phyloP scores from a whole-genome alignment of 208 protist species.

The Sergeia podlipaevii region DNA sequence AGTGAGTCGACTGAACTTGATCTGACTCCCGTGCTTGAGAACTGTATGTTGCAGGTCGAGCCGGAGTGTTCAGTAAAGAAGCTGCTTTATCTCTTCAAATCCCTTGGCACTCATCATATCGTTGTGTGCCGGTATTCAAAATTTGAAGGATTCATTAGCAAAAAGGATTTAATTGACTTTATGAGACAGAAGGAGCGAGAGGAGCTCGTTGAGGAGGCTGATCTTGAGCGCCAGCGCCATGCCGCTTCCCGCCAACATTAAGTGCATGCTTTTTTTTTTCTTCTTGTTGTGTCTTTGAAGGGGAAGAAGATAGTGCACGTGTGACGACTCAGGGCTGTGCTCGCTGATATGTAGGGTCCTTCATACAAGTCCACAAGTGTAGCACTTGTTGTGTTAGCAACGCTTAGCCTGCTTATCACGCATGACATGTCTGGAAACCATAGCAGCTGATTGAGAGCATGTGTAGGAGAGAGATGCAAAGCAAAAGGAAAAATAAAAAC shows the following conservation, averaged over 20 bases:
- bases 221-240: slow-evolving; percentile 26
- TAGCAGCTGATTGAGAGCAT: too few species aligned
- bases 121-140: slow-evolving; percentile 58
- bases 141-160: slow-evolving; percentile 70
- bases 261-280: slow-evolving; percentile 12
- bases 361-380: too few species aligned
- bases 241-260: not conserved
- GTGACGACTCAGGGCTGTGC: too few species aligned
- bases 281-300: not conserved
- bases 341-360: too few species aligned
- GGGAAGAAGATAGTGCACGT: too few species aligned
- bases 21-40: slow-evolving; percentile 49
- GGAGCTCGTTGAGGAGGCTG: slow-evolving; percentile 49
- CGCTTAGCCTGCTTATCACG: too few species aligned
- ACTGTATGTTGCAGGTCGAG: slow-evolving; percentile 60
- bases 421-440: too few species aligned
- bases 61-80: slow-evolving; percentile 64
- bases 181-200: slow-evolving; percentile 54
- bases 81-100: slow-evolving; percentile 76
- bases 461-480: too few species aligned
- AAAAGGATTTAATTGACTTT: slow-evolving; percentile 82
- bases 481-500: too few species aligned
- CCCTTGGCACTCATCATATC: slow-evolving; percentile 61
- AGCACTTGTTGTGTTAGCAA: too few species aligned
- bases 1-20: slow-evolving; percentile 37